These are phyloP conservation scores for Candida pseudoviswanathii DNA, from an alignment of 1,139 yeast species.

Conservation along the genomic window DNA sequence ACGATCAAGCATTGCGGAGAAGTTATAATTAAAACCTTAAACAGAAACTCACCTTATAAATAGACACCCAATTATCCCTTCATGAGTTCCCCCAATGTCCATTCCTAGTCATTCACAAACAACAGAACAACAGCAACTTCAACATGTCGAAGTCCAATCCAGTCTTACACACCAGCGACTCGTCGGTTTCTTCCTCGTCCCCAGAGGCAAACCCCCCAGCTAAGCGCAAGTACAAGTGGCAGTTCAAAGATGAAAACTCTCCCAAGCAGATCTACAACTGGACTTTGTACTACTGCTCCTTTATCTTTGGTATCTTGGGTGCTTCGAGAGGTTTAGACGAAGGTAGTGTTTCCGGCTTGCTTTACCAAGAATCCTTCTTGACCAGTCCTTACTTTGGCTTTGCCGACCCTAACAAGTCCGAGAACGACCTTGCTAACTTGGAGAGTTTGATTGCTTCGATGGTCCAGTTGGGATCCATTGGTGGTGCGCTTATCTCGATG, in stretches of 20 bases:
- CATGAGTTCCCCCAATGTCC: background rate
- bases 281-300: conserved; percentile 47
- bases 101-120: background rate
- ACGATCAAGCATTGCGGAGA: background rate
- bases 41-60: background rate
- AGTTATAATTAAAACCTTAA: background rate
- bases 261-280: conserved; percentile 53
- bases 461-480: conserved; percentile 65
- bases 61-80: background rate
- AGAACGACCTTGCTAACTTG: conserved; percentile 42
- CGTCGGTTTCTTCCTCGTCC: background rate
- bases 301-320: conserved; percentile 59
- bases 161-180: background rate
- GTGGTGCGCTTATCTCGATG: conserved; percentile 54
- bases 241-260: conserved; percentile 29
- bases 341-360: conserved; percentile 29
- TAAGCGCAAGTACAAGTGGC: conserved; percentile 13
- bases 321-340: conserved; percentile 65
- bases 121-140: too few relatives aligned
- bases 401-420: conserved; percentile 37
- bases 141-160: background rate
- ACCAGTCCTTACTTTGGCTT: conserved; percentile 45
- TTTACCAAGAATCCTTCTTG: conserved; percentile 2
- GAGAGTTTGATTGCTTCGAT: conserved; percentile 59
- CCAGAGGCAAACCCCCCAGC: background rate